Base-by-base conservation (phyloP, 2,329 filamentous ascomycete species). In the Colletotrichum sp. region DNA sequence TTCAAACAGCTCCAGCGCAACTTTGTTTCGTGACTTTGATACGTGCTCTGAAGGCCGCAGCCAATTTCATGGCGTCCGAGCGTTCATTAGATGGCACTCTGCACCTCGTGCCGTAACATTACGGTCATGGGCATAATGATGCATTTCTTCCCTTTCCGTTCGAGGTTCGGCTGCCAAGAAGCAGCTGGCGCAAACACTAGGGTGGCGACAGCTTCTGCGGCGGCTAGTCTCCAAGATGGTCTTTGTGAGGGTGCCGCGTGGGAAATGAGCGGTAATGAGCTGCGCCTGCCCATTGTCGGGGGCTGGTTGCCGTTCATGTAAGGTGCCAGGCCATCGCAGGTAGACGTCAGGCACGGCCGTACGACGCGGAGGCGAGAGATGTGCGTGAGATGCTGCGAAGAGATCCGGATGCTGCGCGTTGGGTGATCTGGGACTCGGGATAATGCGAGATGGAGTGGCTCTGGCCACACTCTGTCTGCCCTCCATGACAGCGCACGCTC, bases 1-100 rank as follows among this genome's bases (percentile, higher is more conserved):
- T 67, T 75, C 74, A 76, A 76, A 75, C 74, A 68, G 74, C 71
- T 66, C 71, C 71, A 76, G 71, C 71, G 71, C 61, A 76, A 75
- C 74, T 67, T 65, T 76, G 66, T 76, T 76, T 76, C 61, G 72
- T 24, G 52, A 68, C 65, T 52, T 55, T 69, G 70, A 76, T 68
- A 65, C 74, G 74, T 65, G 70, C 64, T 73, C 7, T 43, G 58
- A 30, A 60, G 65, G 74, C 57, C 24, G 60, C 66, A 71, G 52
- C 38, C 52, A 75, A 75, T 76, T 75, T 75, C 48, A 34, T 32
- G 21, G 71, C 26, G 74, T 75, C 74, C 66, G 66, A 76, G 74
- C 74, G 74, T 71, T 76, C 60, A 75, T 75, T 52, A 71, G 60
- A 76, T 70, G 71, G 60, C 71, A 71, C 36, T 71, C 58, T 75